Evolutionary conservation across 75 land plant species (phyloP).

Genomic region (Cryptomeria japonica): DNA sequence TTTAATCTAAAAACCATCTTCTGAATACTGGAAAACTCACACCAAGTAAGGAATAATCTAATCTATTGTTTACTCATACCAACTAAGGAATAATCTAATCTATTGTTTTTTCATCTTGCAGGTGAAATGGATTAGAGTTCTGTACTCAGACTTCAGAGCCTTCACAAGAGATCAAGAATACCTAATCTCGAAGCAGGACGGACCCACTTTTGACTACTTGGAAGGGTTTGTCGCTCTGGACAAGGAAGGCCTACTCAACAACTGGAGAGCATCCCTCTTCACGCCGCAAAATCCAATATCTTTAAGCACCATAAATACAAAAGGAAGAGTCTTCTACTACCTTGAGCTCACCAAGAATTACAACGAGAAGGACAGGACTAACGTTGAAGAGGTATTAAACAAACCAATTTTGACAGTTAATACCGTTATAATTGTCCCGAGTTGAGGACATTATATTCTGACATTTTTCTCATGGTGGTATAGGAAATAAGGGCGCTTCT

Average conservation of each 20-base stretch:
- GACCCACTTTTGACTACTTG: slow-evolving; percentile 32
- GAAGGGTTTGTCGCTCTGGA: slow-evolving; percentile 75
- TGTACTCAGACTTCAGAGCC: slow-evolving; percentile 34
- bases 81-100: slow-evolving; percentile 2
- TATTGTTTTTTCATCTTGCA: slow-evolving; percentile 11
- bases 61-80: too few relatives aligned
- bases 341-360: slow-evolving; percentile 69
- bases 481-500: slow-evolving; percentile 54
- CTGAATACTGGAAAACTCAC: too few relatives aligned
- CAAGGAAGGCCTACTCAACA: slow-evolving; percentile 55
- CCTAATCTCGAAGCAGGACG: slow-evolving; percentile 27
- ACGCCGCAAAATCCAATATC: slow-evolving; percentile 47
- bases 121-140: slow-evolving; percentile 52
- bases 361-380: slow-evolving; percentile 27
- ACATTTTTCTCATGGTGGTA: not conserved
- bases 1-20: too few relatives aligned
- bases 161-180: slow-evolving; percentile 59
- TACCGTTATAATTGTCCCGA: not conserved
- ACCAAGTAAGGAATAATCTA: too few relatives aligned
- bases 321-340: slow-evolving; percentile 57
- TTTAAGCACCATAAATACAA: slow-evolving; percentile 35
- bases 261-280: slow-evolving; percentile 70
- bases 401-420: not conserved
- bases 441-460: not conserved
- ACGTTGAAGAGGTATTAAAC: slow-evolving; percentile 43